A percentile compares a stretch with the other conserved stretches of the same genome.
phyloP scores from a whole-genome alignment of 139 green algal genomes.

The Chlorella sp. region DNA sequence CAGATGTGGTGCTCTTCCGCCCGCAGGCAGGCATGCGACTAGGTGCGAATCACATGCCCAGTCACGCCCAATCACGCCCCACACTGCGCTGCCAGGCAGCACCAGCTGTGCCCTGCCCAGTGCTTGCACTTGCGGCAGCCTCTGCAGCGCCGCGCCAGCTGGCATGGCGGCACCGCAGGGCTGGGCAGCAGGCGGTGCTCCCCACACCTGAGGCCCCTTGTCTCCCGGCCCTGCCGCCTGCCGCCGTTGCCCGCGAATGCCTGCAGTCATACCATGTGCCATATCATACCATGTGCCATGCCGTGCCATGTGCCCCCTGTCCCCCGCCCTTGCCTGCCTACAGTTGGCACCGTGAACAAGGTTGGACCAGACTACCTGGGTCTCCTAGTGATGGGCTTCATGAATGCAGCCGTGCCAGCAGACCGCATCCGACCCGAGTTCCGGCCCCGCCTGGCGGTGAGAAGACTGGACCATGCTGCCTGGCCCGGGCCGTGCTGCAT shows the following conservation, averaged over 20 bases:
- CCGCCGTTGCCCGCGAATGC: neutral
- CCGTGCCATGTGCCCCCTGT: neutral
- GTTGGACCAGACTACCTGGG: conserved; percentile 71
- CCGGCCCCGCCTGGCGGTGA: conserved; percentile 18
- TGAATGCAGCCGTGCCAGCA: conserved; percentile 68
- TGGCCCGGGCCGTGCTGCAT: neutral
- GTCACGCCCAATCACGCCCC: neutral
- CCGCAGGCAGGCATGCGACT: conserved; percentile 47
- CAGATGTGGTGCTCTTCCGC: conserved; percentile 57
- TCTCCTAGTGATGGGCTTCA: conserved; percentile 71
- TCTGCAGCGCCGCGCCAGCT: neutral
- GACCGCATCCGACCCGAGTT: conserved; percentile 57
- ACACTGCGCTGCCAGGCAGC: neutral
- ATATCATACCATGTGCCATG: too few relatives aligned
- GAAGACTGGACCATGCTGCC: neutral
- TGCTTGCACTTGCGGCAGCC: neutral
- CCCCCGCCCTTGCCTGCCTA: neutral
- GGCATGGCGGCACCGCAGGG: neutral
- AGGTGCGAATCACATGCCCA: conserved; percentile 31
- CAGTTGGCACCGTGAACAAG: conserved; percentile 73
- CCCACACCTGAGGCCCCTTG: neutral
- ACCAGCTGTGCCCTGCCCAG: neutral
- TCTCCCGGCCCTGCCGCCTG: neutral
- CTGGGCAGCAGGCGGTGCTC: neutral
- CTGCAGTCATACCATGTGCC: too few relatives aligned